phyloP scores from a whole-genome alignment of 805 yeast genomes.

The Nakazawaea peltata region DNA sequence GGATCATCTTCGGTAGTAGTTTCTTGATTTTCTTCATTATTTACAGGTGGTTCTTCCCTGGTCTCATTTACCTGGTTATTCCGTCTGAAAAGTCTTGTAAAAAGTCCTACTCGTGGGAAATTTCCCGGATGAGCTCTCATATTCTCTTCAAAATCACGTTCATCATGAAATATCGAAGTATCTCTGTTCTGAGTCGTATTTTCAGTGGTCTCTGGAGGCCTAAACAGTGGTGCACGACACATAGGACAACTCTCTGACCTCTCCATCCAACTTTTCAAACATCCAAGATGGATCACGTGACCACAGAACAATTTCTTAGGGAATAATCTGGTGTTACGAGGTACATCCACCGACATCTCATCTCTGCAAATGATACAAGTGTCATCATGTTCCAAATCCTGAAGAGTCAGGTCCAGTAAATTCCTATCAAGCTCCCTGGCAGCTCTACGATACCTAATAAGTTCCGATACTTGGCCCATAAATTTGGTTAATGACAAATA shows the following conservation, averaged over 20 bases:
- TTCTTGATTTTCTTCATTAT: background rate
- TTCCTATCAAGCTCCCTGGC: slow-evolving; percentile 56
- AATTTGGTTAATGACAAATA: slow-evolving; percentile 20
- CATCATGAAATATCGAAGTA: background rate
- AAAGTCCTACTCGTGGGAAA: background rate
- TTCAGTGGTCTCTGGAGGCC: slow-evolving; percentile 10
- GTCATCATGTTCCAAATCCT: slow-evolving; percentile 55
- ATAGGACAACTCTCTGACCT: slow-evolving; percentile 91
- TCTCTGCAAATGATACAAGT: slow-evolving; percentile 89
- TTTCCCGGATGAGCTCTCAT: background rate
- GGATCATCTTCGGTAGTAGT: background rate
- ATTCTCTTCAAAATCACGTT: background rate
- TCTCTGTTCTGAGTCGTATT: background rate
- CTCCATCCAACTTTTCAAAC: slow-evolving; percentile 89
- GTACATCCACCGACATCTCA: slow-evolving; percentile 53
- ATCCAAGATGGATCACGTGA: slow-evolving; percentile 83
- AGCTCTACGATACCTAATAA: slow-evolving; percentile 32
- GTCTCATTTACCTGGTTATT: background rate
- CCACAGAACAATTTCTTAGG: slow-evolving; percentile 82
- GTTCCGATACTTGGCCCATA: slow-evolving; percentile 25
- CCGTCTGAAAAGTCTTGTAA: background rate
- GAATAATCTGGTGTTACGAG: slow-evolving; percentile 31
- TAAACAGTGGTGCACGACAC: slow-evolving; percentile 68
- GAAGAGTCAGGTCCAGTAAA: slow-evolving; percentile 53
- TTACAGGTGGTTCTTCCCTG: background rate